Evolutionary conservation across 2,329 filamentous ascomycete species (phyloP), one percentile per base, ranked within the genome.

Genomic region (Fusarium metavorans): DNA sequence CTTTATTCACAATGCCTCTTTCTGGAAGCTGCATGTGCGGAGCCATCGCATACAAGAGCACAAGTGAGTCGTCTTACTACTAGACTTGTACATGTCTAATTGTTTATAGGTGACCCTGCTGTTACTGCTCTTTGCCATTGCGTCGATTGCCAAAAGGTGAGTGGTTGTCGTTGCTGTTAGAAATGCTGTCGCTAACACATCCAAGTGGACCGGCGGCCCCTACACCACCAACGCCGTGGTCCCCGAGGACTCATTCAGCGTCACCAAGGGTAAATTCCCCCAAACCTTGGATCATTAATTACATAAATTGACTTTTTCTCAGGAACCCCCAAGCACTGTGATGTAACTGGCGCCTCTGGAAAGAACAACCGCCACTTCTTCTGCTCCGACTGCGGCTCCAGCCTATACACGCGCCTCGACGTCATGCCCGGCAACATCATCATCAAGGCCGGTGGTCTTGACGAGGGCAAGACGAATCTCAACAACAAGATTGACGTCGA

Each of bases 201-300:
- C 8, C 8, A 54, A 86, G 81, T 87, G 86, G 85, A 85, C 87
- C 10, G 88, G 88, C 43, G 82, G 86, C n/a, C 84, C 88, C 16
- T 90, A 85, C 77, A 89, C 88, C 35, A 86, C 87, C 76, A 90
- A 90, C 77, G 84, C 84, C 11, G 82, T 89, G 4, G 84, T 90
- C 4, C 83, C 87, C 5, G 83, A 85, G 18, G 77, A 78, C 10
- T 79, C 79, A 30, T 88, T 90, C 80, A 83, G 83, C 35, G 81
- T 90, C 27, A 87, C 84, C 58, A 86, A 88, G 76, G 88, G 86
- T 85, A 76, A 14, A 56, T 37, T 14, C n/a, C 11, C 4, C 25
- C 5, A 20, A 18, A 6, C n/a, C 4, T 27, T 43, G n/a, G 18
- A 32, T 4, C 1, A 11, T 4, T 8, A 18, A 8, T n/a, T 18